Evolutionary conservation across 2,329 filamentous ascomycete species (phyloP).

Genomic region (Diaporthe citriasiana): DNA sequence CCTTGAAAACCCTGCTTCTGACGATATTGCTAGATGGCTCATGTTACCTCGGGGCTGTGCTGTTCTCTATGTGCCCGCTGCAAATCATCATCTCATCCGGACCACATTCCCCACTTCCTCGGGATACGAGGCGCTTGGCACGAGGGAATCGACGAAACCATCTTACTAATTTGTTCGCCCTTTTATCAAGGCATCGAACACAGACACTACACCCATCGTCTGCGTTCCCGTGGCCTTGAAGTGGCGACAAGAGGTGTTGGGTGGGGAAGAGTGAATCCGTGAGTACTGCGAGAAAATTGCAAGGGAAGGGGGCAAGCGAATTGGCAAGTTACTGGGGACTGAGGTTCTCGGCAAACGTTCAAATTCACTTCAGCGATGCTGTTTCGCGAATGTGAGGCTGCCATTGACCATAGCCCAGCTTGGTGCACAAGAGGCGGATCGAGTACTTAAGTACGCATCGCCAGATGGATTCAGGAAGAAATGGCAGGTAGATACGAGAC

Average conservation of each 20-base stretch:
- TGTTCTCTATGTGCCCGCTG: conserved; percentile 76
- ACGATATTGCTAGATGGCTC: conserved; percentile 68
- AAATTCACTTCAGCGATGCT: conserved; percentile 68
- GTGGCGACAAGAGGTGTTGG: conserved; percentile 72
- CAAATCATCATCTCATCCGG: conserved; percentile 76
- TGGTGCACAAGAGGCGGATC: conserved; percentile 30
- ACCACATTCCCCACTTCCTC: conserved; percentile 79
- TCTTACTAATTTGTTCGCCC: conserved; percentile 70
- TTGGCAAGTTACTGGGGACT: conserved; percentile 72
- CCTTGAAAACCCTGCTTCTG: conserved; percentile 35
- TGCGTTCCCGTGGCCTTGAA: conserved; percentile 73
- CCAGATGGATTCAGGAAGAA: conserved; percentile 53
- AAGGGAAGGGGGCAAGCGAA: conserved; percentile 65
- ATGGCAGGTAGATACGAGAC: conserved; percentile 62
- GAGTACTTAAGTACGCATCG: conserved; percentile 43
- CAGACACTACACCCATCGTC: conserved; percentile 74
- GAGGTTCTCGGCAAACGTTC: conserved; percentile 71
- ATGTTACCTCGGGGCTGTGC: conserved; percentile 78
- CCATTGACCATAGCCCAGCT: conserved; percentile 55
- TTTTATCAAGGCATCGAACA: conserved; percentile 77
- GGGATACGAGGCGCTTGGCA: conserved; percentile 67
- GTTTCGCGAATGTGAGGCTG: conserved; percentile 74
- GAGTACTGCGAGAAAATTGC: conserved; percentile 70
- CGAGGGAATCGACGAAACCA: conserved; percentile 37
- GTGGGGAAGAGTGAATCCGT: conserved; percentile 75